Conservation (phyloP, 768 basidiomycete genomes). For the Leucocoprinus birnbaumii region DNA sequence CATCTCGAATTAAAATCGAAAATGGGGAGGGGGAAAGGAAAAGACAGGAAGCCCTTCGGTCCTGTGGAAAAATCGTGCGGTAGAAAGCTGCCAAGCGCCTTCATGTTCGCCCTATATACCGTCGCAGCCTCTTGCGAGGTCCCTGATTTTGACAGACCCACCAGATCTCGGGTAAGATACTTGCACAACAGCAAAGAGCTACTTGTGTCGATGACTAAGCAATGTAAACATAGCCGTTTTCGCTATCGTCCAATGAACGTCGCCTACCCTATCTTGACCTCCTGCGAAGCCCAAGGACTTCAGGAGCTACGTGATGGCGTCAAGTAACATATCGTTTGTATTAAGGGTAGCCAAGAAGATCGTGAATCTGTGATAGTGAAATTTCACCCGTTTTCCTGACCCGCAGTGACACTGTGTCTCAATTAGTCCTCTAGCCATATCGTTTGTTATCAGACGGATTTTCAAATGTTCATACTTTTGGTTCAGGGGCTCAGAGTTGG, state of each 20-base stretch:
- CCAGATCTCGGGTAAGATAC: not conserved
- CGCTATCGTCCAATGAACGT: slow-evolving; percentile 15
- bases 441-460: no score
- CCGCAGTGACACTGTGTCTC: no score
- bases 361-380: no score
- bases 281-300: not conserved
- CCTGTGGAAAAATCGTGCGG: not conserved
- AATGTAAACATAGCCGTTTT: no score
- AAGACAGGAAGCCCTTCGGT: not conserved
- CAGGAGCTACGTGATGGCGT: no score
- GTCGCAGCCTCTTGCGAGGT: not conserved
- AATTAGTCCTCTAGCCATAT: no score
- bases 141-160: not conserved
- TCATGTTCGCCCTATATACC: slow-evolving; percentile 1
- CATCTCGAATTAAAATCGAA: slow-evolving; percentile 21
- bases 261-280: not conserved
- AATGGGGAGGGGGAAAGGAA: not conserved
- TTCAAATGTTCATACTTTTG: no score
- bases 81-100: not conserved
- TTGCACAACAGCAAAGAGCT: not conserved
- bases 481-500: no score
- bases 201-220: slow-evolving; percentile 9
- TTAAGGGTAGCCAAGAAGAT: no score
- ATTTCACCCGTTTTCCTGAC: no score
- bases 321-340: no score